phyloP scores from a whole-genome alignment of 352 stramenopile genomes.

The Phytophthora uliginosa region DNA sequence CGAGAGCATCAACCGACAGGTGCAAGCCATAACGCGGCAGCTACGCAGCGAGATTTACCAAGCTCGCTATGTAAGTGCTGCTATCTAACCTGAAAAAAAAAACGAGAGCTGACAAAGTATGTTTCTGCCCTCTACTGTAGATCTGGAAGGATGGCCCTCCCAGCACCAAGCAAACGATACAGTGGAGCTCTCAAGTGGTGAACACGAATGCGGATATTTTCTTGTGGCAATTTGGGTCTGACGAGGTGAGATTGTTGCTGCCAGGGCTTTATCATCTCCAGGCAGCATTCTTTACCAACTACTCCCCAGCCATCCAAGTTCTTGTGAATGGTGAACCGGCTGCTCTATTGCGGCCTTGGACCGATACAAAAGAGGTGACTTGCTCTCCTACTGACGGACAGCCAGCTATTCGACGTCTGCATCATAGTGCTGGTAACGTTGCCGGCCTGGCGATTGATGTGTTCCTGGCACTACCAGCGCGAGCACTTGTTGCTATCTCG shows the following conservation, averaged over 20 bases:
- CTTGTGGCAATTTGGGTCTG: constrained; percentile 62
- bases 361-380: neutral
- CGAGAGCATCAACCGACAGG: constrained; percentile 42
- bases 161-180: constrained; percentile 63
- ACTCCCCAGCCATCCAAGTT: constrained; percentile 60
- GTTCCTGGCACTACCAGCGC: constrained; percentile 68
- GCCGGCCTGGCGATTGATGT: constrained; percentile 58
- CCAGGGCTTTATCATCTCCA: constrained; percentile 81
- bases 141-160: constrained; percentile 78
- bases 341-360: constrained; percentile 24
- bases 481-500: constrained; percentile 55
- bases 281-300: constrained; percentile 75
- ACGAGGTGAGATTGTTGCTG: constrained; percentile 59
- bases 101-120: neutral
- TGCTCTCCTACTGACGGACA: constrained; percentile 14
- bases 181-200: constrained; percentile 73
- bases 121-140: constrained; percentile 32
- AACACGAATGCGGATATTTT: constrained; percentile 81
- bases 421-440: constrained; percentile 72
- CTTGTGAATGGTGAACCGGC: constrained; percentile 73
- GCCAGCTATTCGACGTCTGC: constrained; percentile 36
- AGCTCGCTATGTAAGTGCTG: constrained; percentile 71
- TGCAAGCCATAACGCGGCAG: constrained; percentile 58
- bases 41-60: constrained; percentile 80
- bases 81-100: neutral